These are phyloP conservation scores for Begonia peltatifolia DNA, from an alignment of 306 rosid species.

Conservation along the genomic window DNA sequence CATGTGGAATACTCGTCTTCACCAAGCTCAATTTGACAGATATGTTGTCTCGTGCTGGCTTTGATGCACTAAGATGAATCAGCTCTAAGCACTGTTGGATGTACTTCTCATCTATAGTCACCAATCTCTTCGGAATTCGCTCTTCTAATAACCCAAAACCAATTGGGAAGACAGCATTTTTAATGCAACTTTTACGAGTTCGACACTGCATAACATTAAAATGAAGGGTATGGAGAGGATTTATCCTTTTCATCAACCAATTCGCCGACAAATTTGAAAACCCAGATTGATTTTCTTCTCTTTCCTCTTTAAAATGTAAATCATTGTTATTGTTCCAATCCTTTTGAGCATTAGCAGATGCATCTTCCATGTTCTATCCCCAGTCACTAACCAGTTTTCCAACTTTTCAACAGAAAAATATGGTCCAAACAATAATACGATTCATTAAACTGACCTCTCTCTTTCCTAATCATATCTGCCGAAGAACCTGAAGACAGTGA, in stretches of 20 bases:
- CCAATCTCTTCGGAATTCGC: slow-evolving; percentile 70
- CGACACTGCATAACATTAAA: slow-evolving; percentile 44
- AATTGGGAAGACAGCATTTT: slow-evolving; percentile 27
- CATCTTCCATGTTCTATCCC: slow-evolving; percentile 49
- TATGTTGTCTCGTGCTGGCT: too few species aligned
- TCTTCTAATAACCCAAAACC: slow-evolving; percentile 29
- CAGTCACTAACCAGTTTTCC: neutral
- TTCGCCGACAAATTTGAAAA: slow-evolving; percentile 29
- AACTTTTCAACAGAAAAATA: too few species aligned
- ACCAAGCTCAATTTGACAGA: slow-evolving; percentile 15
- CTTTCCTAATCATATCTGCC: slow-evolving; percentile 8
- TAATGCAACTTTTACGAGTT: slow-evolving; percentile 28
- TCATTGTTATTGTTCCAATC: slow-evolving; percentile 20
- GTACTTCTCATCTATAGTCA: slow-evolving; percentile 69
- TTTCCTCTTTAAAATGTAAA: slow-evolving; percentile 2
- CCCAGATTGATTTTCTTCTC: slow-evolving; percentile 24
- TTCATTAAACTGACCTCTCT: neutral
- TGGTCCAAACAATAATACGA: too few species aligned
- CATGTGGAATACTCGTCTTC: slow-evolving; percentile 26
- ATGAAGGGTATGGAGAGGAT: slow-evolving; percentile 29
- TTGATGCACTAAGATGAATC: slow-evolving; percentile 44
- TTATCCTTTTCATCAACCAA: slow-evolving; percentile 42
- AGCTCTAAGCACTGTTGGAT: slow-evolving; percentile 66
- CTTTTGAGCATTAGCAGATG: slow-evolving; percentile 22
- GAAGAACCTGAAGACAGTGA: neutral